Evolutionary conservation across 2,329 filamentous ascomycete species (phyloP).

Genomic region (Cyphellophora attinorum): DNA sequence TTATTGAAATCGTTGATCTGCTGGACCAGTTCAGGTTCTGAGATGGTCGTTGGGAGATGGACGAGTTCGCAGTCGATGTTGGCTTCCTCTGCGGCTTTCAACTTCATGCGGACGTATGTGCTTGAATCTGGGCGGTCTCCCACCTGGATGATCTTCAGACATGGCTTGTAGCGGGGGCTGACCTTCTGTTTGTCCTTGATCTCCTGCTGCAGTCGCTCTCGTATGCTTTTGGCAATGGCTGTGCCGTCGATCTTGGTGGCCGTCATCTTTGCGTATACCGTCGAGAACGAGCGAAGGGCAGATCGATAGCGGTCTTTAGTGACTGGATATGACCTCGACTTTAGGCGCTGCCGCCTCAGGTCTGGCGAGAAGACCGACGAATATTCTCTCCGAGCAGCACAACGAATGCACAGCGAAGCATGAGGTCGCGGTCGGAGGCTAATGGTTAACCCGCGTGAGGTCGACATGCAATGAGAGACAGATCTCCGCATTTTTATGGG

Average conservation of each 20-base stretch:
- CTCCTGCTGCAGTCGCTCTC: conserved; percentile 68
- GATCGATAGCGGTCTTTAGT: too few relatives aligned
- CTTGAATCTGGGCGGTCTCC: conserved; percentile 88
- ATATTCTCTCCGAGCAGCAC: too few relatives aligned
- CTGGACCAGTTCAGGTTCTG: conserved; percentile 77
- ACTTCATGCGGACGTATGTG: conserved; percentile 99
- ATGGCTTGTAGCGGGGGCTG: conserved; percentile 82
- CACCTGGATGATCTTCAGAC: conserved; percentile 92
- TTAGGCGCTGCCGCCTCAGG: too few relatives aligned
- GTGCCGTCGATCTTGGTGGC: conserved; percentile 92
- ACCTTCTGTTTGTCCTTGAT: conserved; percentile 70
- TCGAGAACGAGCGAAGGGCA: too few relatives aligned
- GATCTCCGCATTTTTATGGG: too few relatives aligned
- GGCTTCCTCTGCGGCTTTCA: conserved; percentile 93
- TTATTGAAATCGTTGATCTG: conserved; percentile 76
- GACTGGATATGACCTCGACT: too few relatives aligned
- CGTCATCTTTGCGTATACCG: conserved; percentile 51
- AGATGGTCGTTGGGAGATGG: conserved; percentile 71
- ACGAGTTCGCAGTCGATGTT: conserved; percentile 82
- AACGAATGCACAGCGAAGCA: too few relatives aligned
- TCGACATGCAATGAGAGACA: too few relatives aligned
- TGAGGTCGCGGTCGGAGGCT: too few relatives aligned
- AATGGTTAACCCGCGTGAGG: too few relatives aligned
- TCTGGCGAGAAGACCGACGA: too few relatives aligned
- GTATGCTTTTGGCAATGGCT: conserved; percentile 84